These are phyloP conservation scores for Solanum raphanifolium DNA, from an alignment of 257 asterid genomes.

Conservation along the genomic window DNA sequence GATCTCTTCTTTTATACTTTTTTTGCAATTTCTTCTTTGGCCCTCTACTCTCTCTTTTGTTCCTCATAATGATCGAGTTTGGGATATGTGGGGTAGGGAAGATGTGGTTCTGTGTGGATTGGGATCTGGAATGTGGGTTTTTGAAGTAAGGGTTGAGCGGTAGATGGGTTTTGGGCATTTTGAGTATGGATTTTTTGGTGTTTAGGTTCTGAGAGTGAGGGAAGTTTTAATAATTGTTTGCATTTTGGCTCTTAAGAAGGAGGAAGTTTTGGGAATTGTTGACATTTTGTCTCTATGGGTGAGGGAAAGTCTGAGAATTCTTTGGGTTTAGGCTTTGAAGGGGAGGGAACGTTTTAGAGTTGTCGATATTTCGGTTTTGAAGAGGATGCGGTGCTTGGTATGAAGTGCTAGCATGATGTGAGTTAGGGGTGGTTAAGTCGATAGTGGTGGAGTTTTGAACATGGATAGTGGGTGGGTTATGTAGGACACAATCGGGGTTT, in stretches of 20 bases:
- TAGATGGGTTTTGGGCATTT: neutral
- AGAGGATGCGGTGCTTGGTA: neutral
- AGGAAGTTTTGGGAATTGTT: no score
- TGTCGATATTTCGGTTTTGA: neutral
- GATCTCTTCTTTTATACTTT: neutral
- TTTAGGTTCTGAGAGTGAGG: neutral
- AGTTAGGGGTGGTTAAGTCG: neutral
- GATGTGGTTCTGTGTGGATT: neutral
- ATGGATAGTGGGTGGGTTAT: neutral
- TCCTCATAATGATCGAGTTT: neutral
- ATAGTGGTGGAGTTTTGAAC: neutral
- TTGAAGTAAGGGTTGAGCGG: neutral
- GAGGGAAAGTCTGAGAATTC: neutral
- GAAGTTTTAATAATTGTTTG: neutral
- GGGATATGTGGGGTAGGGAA: neutral
- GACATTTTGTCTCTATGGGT: neutral
- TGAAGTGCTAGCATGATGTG: neutral
- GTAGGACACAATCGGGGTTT: neutral
- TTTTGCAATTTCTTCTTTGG: no score
- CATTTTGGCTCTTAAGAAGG: neutral
- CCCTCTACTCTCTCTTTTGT: neutral
- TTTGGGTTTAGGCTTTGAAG: neutral
- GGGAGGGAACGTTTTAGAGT: neutral
- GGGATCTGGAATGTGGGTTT: neutral
- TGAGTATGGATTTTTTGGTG: neutral